A percentile compares a stretch with the other conserved stretches of the same genome.
phyloP scores from a whole-genome alignment of 192 early-diverging fungal species.

The Endogone sp. region DNA sequence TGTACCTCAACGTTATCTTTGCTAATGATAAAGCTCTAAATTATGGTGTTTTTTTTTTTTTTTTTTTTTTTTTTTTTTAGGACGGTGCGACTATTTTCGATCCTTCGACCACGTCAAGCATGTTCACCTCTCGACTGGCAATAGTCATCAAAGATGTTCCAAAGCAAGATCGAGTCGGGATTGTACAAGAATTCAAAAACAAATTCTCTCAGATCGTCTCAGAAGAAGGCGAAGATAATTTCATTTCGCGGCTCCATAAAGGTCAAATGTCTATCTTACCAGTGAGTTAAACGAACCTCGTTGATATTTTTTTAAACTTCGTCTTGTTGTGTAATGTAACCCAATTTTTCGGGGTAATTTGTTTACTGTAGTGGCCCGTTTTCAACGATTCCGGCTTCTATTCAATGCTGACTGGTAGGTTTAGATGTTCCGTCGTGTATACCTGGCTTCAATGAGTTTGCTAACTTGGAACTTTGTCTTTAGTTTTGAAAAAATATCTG shows the following conservation, averaged over 20 bases:
- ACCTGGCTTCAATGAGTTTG: not conserved
- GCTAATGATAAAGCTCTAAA: not conserved
- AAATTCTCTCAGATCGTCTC: constrained; percentile 12
- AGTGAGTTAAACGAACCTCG: not conserved
- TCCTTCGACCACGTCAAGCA: not conserved
- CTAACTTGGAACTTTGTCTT: not conserved
- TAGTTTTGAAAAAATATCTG: not conserved
- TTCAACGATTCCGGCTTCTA: not conserved
- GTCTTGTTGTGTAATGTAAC: not conserved
- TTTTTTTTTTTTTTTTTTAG: not conserved
- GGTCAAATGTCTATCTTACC: constrained; percentile 16
- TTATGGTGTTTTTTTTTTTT: no score
- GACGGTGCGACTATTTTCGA: not conserved
- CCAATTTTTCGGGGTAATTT: not conserved
- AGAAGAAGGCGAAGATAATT: constrained; percentile 20
- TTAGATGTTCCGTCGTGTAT: not conserved
- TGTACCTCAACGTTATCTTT: not conserved
- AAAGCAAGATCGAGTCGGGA: constrained; percentile 6
- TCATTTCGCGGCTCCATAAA: constrained; percentile 16
- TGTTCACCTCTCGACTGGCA: not conserved
- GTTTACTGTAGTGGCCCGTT: not conserved
- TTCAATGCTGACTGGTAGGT: not conserved
- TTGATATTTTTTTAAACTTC: not conserved
- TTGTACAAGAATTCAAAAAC: constrained; percentile 11
- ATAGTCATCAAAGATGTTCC: constrained; percentile 25